A percentile compares a stretch with the other conserved stretches of the same genome.
These are phyloP conservation scores for Aspergillus olivimuriae DNA, from an alignment of 495 filamentous ascomycete species.

Conservation along the genomic window DNA sequence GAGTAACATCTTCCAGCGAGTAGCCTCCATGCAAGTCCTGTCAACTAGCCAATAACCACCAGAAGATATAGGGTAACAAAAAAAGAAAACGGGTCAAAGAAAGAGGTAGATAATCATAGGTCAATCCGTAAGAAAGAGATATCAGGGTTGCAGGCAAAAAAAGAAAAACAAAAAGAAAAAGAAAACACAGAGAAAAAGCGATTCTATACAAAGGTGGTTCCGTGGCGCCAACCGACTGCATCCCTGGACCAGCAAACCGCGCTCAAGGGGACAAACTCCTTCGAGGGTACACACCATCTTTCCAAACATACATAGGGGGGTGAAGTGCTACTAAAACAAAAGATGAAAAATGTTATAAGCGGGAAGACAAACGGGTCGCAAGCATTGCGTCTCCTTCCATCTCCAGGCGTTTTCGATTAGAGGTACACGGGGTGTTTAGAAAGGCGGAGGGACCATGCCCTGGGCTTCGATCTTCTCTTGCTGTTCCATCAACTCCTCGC, in stretches of 20 bases:
- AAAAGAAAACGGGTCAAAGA: conserved; percentile 24
- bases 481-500: conserved; percentile 87
- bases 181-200: conserved; percentile 28
- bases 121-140: conserved; percentile 23
- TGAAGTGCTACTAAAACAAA: conserved; percentile 47
- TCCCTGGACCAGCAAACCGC: conserved; percentile 29
- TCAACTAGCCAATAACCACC: conserved; percentile 23
- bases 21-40: conserved; percentile 25
- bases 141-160: conserved; percentile 14
- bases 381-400: conserved; percentile 6
- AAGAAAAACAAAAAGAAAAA: conserved; percentile 13
- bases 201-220: conserved; percentile 45
- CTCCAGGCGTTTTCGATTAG: conserved; percentile 6
- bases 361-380: conserved; percentile 3
- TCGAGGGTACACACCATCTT: conserved; percentile 27
- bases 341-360: conserved; percentile 22
- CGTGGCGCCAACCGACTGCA: conserved; percentile 39
- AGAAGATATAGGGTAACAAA: conserved; percentile 20
- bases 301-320: conserved; percentile 27
- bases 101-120: conserved; percentile 25
- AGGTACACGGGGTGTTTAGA: conserved; percentile 33
- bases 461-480: conserved; percentile 60
- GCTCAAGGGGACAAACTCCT: conserved; percentile 23
- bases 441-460: conserved; percentile 45
- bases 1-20: conserved; percentile 27